A percentile compares a stretch with the other conserved stretches of the same genome.
These are phyloP conservation scores for Botryobasidium botryosum DNA, from an alignment of 768 basidiomycete species.

Conservation along the genomic window DNA sequence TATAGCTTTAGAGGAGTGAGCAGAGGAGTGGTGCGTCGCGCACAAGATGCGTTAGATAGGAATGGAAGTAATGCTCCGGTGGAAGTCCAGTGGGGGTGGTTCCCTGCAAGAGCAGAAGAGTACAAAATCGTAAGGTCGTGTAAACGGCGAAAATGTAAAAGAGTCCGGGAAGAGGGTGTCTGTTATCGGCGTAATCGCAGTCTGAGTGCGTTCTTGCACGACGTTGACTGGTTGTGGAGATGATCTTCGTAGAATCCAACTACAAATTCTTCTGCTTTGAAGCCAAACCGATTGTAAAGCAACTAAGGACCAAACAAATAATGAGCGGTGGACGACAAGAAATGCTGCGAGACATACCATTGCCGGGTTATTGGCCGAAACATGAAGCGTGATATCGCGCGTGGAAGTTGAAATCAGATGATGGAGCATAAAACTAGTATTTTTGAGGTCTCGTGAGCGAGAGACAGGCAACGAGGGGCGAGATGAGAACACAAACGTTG, in stretches of 20 bases:
- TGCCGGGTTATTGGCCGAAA: slow-evolving; percentile 64
- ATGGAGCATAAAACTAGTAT: slow-evolving; percentile 52
- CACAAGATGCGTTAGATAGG: too few species aligned
- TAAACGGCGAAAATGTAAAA: too few species aligned
- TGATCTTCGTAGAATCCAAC: slow-evolving; percentile 70
- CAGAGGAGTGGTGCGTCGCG: too few species aligned
- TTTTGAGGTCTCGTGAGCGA: too few species aligned
- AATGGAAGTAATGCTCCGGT: too few species aligned
- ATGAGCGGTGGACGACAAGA: slow-evolving; percentile 2
- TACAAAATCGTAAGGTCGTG: too few species aligned
- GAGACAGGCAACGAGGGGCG: slow-evolving; percentile 6
- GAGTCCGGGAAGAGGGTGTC: too few species aligned
- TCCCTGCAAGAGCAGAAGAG: too few species aligned
- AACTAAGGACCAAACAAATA: slow-evolving; percentile 29
- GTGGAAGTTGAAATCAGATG: slow-evolving; percentile 60
- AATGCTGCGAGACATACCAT: slow-evolving; percentile 45
- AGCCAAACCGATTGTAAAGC: slow-evolving; percentile 72
- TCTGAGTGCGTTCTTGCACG: slow-evolving; percentile 67
- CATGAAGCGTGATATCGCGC: slow-evolving; percentile 67
- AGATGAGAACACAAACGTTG: slow-evolving; percentile 32
- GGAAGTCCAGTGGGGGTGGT: too few species aligned
- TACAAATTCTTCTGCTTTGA: slow-evolving; percentile 75
- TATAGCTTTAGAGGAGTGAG: too few species aligned
- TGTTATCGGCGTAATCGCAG: slow-evolving; percentile 52
- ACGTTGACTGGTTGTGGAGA: slow-evolving; percentile 46